A percentile compares a stretch with the other conserved stretches of the same genome.
Conservation (phyloP, 2,329 filamentous ascomycete genomes). For the Neonectria faginata region DNA sequence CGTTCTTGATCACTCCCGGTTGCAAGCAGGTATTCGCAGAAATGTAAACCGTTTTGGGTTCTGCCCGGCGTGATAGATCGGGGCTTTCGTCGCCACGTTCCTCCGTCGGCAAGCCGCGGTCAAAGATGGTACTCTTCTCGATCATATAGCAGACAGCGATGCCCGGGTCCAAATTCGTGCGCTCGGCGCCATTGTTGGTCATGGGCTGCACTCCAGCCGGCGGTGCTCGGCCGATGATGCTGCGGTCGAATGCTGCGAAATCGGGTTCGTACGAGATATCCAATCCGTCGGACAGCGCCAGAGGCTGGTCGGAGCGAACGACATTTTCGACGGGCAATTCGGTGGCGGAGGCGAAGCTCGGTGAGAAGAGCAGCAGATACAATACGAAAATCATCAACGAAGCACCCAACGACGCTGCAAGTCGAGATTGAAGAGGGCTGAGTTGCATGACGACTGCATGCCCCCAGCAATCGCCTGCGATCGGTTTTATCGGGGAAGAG, state of each 20-base stretch:
- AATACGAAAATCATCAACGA: conserved; percentile 66
- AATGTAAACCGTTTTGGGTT: conserved; percentile 72
- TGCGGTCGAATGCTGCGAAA: conserved; percentile 70
- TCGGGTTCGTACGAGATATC: conserved; percentile 66
- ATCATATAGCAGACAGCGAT: conserved; percentile 62
- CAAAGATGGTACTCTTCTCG: conserved; percentile 45
- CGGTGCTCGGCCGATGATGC: conserved; percentile 72
- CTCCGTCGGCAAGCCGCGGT: conserved; percentile 31
- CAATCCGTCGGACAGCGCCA: conserved; percentile 30
- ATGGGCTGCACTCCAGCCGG: conserved; percentile 62
- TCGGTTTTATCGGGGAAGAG: conserved; percentile 28
- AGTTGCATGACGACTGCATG: conserved; percentile 66
- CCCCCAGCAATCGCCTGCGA: conserved; percentile 51
- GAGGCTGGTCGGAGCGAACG: conserved; percentile 30
- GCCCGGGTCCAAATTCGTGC: conserved; percentile 72
- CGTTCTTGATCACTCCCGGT: conserved; percentile 60
- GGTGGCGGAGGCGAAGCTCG: conserved; percentile 71
- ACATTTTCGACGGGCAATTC: conserved; percentile 52
- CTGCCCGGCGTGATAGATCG: conserved; percentile 47
- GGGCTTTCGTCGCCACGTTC: conserved; percentile 28
- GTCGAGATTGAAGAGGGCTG: conserved; percentile 77
- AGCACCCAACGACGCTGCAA: conserved; percentile 74
- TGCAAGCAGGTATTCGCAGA: conserved; percentile 89
- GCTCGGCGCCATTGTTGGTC: conserved; percentile 73
- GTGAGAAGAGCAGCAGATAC: conserved; percentile 70